phyloP scores from a whole-genome alignment of 768 basidiomycete species.

The Termitomyces sp. region DNA sequence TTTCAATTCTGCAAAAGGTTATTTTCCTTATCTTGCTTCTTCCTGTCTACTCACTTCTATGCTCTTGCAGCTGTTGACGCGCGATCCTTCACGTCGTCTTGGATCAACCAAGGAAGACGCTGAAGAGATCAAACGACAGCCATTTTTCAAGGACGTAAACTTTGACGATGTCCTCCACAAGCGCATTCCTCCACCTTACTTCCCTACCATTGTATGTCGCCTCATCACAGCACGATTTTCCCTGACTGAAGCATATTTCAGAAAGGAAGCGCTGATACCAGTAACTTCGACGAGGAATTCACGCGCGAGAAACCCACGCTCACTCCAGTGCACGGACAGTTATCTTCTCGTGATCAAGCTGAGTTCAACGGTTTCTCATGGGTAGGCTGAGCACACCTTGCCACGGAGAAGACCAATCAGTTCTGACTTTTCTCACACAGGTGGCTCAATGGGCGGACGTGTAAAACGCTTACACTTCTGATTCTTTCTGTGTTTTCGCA shows the following conservation, averaged over 20 bases:
- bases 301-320: slow-evolving; percentile 95
- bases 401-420: neutral
- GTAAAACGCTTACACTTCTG: slow-evolving; percentile 26
- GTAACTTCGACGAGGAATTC: slow-evolving; percentile 96
- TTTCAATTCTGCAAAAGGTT: slow-evolving; percentile 93
- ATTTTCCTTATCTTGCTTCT: neutral
- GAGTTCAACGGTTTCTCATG: slow-evolving; percentile 98
- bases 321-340: slow-evolving; percentile 93
- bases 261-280: slow-evolving; percentile 84
- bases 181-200: slow-evolving; percentile 95
- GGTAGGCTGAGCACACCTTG: slow-evolving; percentile 38
- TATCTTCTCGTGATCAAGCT: slow-evolving; percentile 84
- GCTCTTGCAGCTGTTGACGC: slow-evolving; percentile 68
- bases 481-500: slow-evolving; percentile 16
- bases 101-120: slow-evolving; percentile 92
- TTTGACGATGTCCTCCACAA: slow-evolving; percentile 98
- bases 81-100: slow-evolving; percentile 86
- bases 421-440: slow-evolving; percentile 15
- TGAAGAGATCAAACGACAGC: slow-evolving; percentile 93
- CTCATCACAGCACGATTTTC: neutral
- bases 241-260: slow-evolving; percentile 19
- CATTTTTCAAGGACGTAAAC: slow-evolving; percentile 98
- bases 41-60: neutral
- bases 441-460: slow-evolving; percentile 59
- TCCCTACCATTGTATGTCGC: slow-evolving; percentile 82